Percentiles rank a stretch among this genome's conserved stretches.
Conservation (phyloP, 129 eudicot genomes). For the Pulicaria dysenterica region DNA sequence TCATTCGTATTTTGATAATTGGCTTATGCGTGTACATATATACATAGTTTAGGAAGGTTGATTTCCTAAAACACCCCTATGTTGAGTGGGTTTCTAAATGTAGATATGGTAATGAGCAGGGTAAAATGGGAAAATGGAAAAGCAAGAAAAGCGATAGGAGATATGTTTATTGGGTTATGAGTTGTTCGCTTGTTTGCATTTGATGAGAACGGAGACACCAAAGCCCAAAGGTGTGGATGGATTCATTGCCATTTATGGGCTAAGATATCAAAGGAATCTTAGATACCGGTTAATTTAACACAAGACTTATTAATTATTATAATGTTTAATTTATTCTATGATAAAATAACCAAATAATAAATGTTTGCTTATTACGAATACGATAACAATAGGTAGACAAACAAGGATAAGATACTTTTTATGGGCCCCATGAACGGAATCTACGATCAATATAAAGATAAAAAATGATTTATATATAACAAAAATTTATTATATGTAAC, state of each 20-base stretch:
- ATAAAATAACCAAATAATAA: no score
- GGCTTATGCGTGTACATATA: constrained; percentile 9
- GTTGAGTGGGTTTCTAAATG: neutral
- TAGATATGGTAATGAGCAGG: constrained; percentile 1
- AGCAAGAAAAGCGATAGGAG: constrained; percentile 35
- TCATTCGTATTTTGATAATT: neutral
- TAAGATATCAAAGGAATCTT: constrained; percentile 40
- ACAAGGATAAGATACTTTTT: no score
- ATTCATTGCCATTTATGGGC: constrained; percentile 26
- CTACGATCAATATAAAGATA: no score
- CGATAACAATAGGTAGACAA: no score
- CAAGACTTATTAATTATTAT: neutral
- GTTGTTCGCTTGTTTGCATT: constrained; percentile 36
- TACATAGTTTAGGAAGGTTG: neutral
- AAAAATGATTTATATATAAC: no score
- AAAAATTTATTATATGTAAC: no score
- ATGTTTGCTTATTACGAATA: no score
- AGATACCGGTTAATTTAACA: neutral
- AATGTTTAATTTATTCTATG: no score
- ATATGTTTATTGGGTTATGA: constrained; percentile 24
- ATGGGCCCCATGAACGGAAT: no score
- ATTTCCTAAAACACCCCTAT: constrained; percentile 24
- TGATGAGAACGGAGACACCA: constrained; percentile 36
- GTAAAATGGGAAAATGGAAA: constrained; percentile 24
- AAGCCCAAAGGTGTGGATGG: constrained; percentile 34